Conservation (phyloP, 495 filamentous ascomycete genomes). For the Copromyces sp. region DNA sequence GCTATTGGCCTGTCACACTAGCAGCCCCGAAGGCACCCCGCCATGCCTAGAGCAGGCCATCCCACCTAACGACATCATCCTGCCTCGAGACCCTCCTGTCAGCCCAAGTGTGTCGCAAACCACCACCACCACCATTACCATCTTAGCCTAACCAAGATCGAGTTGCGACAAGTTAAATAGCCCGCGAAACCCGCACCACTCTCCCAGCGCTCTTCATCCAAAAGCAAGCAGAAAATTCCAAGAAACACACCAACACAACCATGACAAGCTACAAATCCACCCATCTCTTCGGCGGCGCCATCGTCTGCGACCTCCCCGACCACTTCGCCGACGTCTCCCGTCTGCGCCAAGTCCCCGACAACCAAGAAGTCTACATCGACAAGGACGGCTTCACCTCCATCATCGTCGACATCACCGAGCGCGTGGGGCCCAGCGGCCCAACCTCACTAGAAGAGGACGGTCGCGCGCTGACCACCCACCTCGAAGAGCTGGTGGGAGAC, state of each 20-base stretch:
- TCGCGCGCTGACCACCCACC: slow-evolving; percentile 61
- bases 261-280: slow-evolving; percentile 42
- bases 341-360: slow-evolving; percentile 83
- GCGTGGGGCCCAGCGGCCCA: slow-evolving; percentile 41
- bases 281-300: slow-evolving; percentile 72
- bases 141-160: background rate
- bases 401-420: slow-evolving; percentile 81
- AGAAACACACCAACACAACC: background rate
- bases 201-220: background rate
- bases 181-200: background rate
- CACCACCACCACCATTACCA: background rate
- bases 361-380: slow-evolving; percentile 91
- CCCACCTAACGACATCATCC: background rate
- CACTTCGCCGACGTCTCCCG: slow-evolving; percentile 63
- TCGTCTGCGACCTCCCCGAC: slow-evolving; percentile 58
- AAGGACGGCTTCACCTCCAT: slow-evolving; percentile 65
- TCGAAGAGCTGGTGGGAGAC: slow-evolving; percentile 64
- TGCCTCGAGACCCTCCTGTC: background rate
- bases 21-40: background rate
- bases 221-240: background rate
- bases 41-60: background rate
- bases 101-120: background rate
- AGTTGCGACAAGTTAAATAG: background rate
- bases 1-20: background rate
- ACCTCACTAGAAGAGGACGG: slow-evolving; percentile 46